phyloP scores from a whole-genome alignment of 108 stramenopile genomes.

The Cyclostephanos tholiformis region DNA sequence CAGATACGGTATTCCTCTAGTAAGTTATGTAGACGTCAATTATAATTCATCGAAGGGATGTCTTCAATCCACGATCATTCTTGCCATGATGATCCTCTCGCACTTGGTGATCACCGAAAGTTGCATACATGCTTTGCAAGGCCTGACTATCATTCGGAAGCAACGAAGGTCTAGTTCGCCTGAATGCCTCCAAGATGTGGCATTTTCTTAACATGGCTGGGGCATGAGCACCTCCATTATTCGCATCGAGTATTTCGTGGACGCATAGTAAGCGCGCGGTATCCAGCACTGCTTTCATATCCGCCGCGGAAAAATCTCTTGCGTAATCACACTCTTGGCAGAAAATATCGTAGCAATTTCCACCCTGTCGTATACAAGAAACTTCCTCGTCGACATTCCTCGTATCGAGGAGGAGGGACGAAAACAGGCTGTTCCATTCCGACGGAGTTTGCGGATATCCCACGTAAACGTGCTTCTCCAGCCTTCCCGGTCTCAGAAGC shows the following conservation, averaged over 20 bases:
- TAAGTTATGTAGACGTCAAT: background rate
- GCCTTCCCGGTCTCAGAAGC: constrained; percentile 90
- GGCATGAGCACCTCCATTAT: background rate
- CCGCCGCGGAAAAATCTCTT: constrained; percentile 69
- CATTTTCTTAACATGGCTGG: constrained; percentile 23
- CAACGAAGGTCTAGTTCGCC: constrained; percentile 40
- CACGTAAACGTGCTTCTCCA: constrained; percentile 92
- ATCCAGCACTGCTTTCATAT: constrained; percentile 77
- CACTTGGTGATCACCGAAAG: constrained; percentile 16
- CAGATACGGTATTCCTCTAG: too few species aligned
- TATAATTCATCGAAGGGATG: constrained; percentile 22
- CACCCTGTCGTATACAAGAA: constrained; percentile 13
- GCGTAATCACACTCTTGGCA: constrained; percentile 31
- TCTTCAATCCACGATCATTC: constrained; percentile 14
- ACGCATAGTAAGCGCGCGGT: constrained; percentile 80
- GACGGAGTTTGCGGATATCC: constrained; percentile 61
- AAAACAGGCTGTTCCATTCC: constrained; percentile 73
- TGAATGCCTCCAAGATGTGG: constrained; percentile 43
- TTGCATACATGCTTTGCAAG: constrained; percentile 25
- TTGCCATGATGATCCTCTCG: background rate
- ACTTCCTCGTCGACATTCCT: constrained; percentile 59
- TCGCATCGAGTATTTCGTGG: constrained; percentile 49
- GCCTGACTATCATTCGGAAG: constrained; percentile 22
- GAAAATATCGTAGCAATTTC: constrained; percentile 25
- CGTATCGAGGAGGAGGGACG: constrained; percentile 47